Evolutionary conservation across 2,329 filamentous ascomycete species (phyloP), one percentile per base, ranked within the genome.

Genomic region (Fusarium sp.): DNA sequence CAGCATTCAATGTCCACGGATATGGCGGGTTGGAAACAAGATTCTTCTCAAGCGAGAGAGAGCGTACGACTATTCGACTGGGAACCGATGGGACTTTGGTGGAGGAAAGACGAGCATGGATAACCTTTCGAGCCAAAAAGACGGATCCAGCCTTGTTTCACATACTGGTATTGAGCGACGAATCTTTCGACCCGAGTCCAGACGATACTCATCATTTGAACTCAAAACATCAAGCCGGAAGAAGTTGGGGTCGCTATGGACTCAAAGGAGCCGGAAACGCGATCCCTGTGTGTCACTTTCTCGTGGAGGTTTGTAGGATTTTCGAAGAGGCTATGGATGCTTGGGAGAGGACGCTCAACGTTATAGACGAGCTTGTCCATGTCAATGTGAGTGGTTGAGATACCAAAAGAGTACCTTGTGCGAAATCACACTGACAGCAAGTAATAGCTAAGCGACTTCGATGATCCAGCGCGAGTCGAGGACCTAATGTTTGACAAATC

Each of bases 261-360:
- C 4, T 49, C 7, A 8, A 24, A 4, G 29, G 1, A n/a, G 7
- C 4, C 6, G 10, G 4, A 3, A 13, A 20, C 7, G 9, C 12
- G 2, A 25, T 54, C 10, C 14, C 34, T 11, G 3, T 32, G 11
- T 32, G 25, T 1, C 52, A 54, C 3, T 30, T 14, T 20, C 14
- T 54, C 8, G 2, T 54, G 3, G 40, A 54, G 27, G 30, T 54
- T 12, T 45, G 40, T 6, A 8, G 13, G 14, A 8, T 11, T 2
- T 45, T 54, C 10, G 25, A 44, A 4, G 4, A 7, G 3, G 30
- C 37, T 4, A 25, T 54, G 12, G 16, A 45, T 3, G 27, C 10
- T 1, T 54, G 52, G 52, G 40, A 0, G 1, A 4, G n/a, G 1
- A n/a, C 40, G 0, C 40, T 54, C 0, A 20, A 54, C 3, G 13